These are phyloP conservation scores for Pulveroboletus sp. DNA, from an alignment of 768 basidiomycete species.

Conservation along the genomic window DNA sequence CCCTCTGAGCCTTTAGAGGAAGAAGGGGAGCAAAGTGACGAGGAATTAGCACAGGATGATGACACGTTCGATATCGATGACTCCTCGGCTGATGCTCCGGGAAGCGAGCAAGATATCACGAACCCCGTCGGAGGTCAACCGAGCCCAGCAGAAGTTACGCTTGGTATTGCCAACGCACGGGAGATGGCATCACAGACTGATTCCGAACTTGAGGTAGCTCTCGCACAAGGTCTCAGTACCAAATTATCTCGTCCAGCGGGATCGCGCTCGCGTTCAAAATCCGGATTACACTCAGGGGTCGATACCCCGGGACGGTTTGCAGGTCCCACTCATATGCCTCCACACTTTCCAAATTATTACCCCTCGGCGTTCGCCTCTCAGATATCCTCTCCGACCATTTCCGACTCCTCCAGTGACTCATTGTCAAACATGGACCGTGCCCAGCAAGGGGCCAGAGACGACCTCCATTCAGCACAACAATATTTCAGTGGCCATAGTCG, in stretches of 20 bases:
- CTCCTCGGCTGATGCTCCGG: conserved; percentile 56
- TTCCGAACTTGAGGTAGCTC: conserved; percentile 27
- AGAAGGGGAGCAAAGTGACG: conserved; percentile 38
- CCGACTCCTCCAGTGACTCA: conserved; percentile 39
- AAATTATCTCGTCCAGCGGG: conserved; percentile 23
- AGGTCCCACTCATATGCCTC: conserved; percentile 48
- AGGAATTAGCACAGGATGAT: conserved; percentile 54
- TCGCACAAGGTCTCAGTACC: conserved; percentile 31
- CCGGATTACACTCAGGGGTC: conserved; percentile 51
- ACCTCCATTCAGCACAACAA: conserved; percentile 41
- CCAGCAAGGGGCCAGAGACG: conserved; percentile 50
- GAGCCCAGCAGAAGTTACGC: conserved; percentile 5
- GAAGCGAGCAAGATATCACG: neutral
- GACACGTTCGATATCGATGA: conserved; percentile 95
- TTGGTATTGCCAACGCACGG: conserved; percentile 28
- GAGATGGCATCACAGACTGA: conserved; percentile 27
- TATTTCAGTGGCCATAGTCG: conserved; percentile 45
- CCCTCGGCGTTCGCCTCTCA: conserved; percentile 30
- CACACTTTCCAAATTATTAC: conserved; percentile 23
- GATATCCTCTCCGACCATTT: conserved; percentile 33
- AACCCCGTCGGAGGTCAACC: conserved; percentile 16
- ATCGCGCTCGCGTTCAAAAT: conserved; percentile 34
- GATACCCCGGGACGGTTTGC: conserved; percentile 62
- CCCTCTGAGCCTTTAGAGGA: conserved; percentile 31
- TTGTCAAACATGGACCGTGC: conserved; percentile 32